Base-by-base conservation (phyloP, 73 alveolate genomes). In the Paramecium biaurelia region DNA sequence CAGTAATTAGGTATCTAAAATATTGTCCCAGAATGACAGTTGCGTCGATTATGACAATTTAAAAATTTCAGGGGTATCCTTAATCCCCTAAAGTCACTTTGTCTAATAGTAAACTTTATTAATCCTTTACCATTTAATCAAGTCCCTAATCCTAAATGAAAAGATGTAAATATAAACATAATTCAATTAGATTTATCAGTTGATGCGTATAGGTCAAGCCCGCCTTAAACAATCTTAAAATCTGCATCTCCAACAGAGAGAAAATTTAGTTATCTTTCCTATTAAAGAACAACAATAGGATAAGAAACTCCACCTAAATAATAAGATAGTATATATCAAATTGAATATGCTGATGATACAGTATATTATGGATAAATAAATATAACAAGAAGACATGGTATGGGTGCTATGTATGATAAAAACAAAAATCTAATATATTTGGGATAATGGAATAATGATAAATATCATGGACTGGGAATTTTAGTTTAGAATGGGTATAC, bases 391-490 rank as follows among this genome's bases (percentile, higher is more conserved):
- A 79, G 49, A 14, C 43, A 79, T 41, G 90, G 90, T 1, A 42
- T 79, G 70, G 90, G 90, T 41, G 90, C 90, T 23, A n/a, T 79
- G 56, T 79, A 43, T 24, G 74, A 79, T 18, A 45, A 79, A 24
- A 79, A 79, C 12, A 42, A 79, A 43, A 24, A 79, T 24, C 28
- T 79, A 8, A 79, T 79, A 11, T 79, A 79, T 45, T 18, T 24
- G 74, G 90, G 90, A 6, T 3, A 79, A 79, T 79, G 90, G 90
- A 79, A 79, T 21, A 57, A 79, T 42, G 90, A 79, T 34, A 79
- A 79, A 79, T 79, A 30, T 79, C 28, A 79, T 79, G 90, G 90
- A 79, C 30, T 79, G 43, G 90, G 90, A 7, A 18, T 79, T 12
- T 45, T 79, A 20, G 28, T 18, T 43, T 11, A 24, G 47, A 47